These are phyloP conservation scores for Geotrichum australiense DNA, from an alignment of 1,139 yeast genomes.

Conservation along the genomic window DNA sequence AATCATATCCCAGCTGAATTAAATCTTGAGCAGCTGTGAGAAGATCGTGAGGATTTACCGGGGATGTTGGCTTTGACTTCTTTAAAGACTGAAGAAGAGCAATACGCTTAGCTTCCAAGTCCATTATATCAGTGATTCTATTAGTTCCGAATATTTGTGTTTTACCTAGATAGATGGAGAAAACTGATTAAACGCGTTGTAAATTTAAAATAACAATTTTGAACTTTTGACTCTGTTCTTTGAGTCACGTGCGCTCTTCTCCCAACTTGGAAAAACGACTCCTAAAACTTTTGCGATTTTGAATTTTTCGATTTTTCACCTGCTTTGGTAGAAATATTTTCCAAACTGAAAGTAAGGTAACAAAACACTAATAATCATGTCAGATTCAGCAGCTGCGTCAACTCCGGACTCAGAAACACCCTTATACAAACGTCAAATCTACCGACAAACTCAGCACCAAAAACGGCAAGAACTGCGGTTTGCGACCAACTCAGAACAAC, in stretches of 20 bases:
- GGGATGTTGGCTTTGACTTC: background rate
- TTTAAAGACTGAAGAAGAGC: slow-evolving; percentile 13
- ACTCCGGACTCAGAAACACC: background rate
- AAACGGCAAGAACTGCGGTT: slow-evolving; percentile 33
- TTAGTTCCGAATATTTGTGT: too few species aligned
- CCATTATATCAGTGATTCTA: too few species aligned
- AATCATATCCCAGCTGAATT: too few species aligned
- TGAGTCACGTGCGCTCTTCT: too few species aligned
- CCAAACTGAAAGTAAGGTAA: background rate
- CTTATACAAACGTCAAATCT: slow-evolving; percentile 33
- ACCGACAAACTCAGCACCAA: slow-evolving; percentile 37
- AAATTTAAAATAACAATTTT: background rate
- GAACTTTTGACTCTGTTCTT: too few species aligned
- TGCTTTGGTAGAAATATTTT: background rate
- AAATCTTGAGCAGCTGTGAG: too few species aligned
- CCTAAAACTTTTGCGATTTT: too few species aligned
- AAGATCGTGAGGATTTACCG: background rate
- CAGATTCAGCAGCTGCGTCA: background rate
- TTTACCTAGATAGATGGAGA: too few species aligned
- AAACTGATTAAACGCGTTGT: background rate
- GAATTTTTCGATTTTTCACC: too few species aligned
- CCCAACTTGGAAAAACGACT: too few species aligned
- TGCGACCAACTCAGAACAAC: slow-evolving; percentile 29
- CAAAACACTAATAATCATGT: background rate
- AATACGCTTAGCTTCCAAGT: slow-evolving; percentile 15